These are phyloP conservation scores for Phytophthora ramorum DNA, from an alignment of 352 stramenopile species.

Conservation along the genomic window DNA sequence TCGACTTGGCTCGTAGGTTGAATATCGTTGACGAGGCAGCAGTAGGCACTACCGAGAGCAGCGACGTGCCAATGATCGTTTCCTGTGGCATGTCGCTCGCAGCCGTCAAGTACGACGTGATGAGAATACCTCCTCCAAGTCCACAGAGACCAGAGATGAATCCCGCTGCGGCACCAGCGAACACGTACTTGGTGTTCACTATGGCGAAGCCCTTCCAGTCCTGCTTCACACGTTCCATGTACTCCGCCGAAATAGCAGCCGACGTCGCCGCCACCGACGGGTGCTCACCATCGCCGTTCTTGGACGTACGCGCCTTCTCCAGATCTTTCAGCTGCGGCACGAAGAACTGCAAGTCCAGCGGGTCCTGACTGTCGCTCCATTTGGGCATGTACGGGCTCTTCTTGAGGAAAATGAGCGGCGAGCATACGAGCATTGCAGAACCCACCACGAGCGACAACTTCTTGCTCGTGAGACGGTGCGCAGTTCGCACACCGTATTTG, in stretches of 20 bases:
- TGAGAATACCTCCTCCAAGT: constrained; percentile 85
- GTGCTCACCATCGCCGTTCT: constrained; percentile 11
- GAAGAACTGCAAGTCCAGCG: constrained; percentile 85
- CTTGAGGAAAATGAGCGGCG: constrained; percentile 87
- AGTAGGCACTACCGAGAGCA: constrained; percentile 84
- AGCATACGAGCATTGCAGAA: constrained; percentile 77
- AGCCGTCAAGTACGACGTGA: constrained; percentile 86
- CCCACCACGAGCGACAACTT: constrained; percentile 79
- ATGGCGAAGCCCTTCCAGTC: constrained; percentile 55
- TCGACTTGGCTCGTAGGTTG: constrained; percentile 80
- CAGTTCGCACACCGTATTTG: constrained; percentile 80
- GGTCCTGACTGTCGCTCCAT: constrained; percentile 57
- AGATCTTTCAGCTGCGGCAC: constrained; percentile 46
- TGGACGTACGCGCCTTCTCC: constrained; percentile 14
- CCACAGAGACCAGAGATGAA: constrained; percentile 89
- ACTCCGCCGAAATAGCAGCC: constrained; percentile 38
- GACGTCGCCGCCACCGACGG: constrained; percentile 26
- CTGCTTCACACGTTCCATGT: constrained; percentile 48
- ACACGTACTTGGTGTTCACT: constrained; percentile 81
- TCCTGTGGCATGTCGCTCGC: constrained; percentile 88
- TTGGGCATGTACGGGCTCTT: constrained; percentile 81
- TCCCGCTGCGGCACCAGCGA: constrained; percentile 71
- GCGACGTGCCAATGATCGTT: constrained; percentile 84
- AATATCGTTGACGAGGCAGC: constrained; percentile 82
- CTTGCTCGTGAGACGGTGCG: constrained; percentile 80